phyloP scores from a whole-genome alignment of 306 rosid genomes.

The Canavalia gladiata region DNA sequence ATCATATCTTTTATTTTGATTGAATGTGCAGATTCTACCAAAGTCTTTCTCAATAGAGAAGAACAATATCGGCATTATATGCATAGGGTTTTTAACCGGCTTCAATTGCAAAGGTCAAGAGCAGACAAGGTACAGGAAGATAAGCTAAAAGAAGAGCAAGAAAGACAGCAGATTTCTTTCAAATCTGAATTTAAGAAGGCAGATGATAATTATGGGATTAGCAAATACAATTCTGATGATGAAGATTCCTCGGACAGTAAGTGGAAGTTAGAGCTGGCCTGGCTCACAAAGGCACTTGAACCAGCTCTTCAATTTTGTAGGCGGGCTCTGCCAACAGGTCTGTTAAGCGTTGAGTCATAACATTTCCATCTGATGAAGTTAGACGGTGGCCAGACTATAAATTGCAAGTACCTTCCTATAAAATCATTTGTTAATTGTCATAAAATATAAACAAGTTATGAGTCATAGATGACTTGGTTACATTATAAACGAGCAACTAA shows the following conservation, averaged over 20 bases:
- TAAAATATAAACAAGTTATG: background rate
- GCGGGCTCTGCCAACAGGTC: slow-evolving; percentile 93
- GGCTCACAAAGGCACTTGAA: slow-evolving; percentile 90
- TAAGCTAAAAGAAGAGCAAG: slow-evolving; percentile 48
- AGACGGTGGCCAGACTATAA: slow-evolving; percentile 25
- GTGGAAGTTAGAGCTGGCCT: slow-evolving; percentile 81
- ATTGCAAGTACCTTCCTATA: slow-evolving; percentile 37
- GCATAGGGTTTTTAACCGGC: slow-evolving; percentile 54
- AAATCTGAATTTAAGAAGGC: slow-evolving; percentile 54
- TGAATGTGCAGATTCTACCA: slow-evolving; percentile 57
- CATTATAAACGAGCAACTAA: background rate
- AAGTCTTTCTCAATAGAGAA: slow-evolving; percentile 53
- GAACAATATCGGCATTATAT: slow-evolving; percentile 56
- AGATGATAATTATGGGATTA: slow-evolving; percentile 46
- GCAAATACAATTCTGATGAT: slow-evolving; percentile 58
- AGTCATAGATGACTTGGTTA: slow-evolving; percentile 8
- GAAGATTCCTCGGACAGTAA: slow-evolving; percentile 68
- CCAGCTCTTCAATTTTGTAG: slow-evolving; percentile 89
- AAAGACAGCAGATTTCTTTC: slow-evolving; percentile 50
- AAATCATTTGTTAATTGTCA: background rate
- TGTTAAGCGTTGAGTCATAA: slow-evolving; percentile 58
- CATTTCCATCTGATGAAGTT: slow-evolving; percentile 47
- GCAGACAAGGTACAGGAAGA: slow-evolving; percentile 61
- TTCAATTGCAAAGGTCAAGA: slow-evolving; percentile 65
- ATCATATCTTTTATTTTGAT: slow-evolving; percentile 1